Percentiles rank a stretch among this genome's conserved stretches.
Conservation (phyloP, 176 grass and related monocot species). For the Secale cereale region DNA sequence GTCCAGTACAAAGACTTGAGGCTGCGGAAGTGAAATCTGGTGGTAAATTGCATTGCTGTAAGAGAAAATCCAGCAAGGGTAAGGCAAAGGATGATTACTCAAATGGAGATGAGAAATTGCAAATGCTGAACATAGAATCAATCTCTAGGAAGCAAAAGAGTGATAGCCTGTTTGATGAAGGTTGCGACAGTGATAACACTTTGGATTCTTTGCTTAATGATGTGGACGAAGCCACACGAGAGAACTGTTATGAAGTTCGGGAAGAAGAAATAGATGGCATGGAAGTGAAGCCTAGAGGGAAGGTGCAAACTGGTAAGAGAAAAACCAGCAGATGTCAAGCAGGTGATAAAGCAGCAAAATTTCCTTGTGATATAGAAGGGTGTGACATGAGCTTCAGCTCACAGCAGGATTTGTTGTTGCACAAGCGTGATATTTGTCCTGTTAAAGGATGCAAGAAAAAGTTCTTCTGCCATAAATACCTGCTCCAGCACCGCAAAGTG, state of each 20-base stretch:
- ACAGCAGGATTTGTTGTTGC: constrained; percentile 71
- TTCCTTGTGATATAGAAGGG: constrained; percentile 79
- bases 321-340: constrained; percentile 45
- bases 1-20: constrained; percentile 29
- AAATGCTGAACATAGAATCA: constrained; percentile 37
- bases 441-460: constrained; percentile 92
- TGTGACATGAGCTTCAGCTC: constrained; percentile 89
- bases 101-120: constrained; percentile 26
- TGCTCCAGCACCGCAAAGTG: constrained; percentile 95
- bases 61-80: constrained; percentile 45
- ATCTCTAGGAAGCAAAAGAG: constrained; percentile 38
- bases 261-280: constrained; percentile 30
- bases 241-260: constrained; percentile 25
- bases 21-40: constrained; percentile 43
- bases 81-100: constrained; percentile 16
- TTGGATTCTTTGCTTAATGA: constrained; percentile 1
- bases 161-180: constrained; percentile 23
- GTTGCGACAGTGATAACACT: background rate
- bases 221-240: constrained; percentile 31
- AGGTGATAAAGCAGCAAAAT: constrained; percentile 44
- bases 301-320: constrained; percentile 34
- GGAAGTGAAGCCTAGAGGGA: constrained; percentile 47
- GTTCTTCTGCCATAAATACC: constrained; percentile 96
- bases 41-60: constrained; percentile 30
- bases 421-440: constrained; percentile 92